Evolutionary conservation across 441 rosid genomes (phyloP).

Genomic region (Gossypium schwendimanii): DNA sequence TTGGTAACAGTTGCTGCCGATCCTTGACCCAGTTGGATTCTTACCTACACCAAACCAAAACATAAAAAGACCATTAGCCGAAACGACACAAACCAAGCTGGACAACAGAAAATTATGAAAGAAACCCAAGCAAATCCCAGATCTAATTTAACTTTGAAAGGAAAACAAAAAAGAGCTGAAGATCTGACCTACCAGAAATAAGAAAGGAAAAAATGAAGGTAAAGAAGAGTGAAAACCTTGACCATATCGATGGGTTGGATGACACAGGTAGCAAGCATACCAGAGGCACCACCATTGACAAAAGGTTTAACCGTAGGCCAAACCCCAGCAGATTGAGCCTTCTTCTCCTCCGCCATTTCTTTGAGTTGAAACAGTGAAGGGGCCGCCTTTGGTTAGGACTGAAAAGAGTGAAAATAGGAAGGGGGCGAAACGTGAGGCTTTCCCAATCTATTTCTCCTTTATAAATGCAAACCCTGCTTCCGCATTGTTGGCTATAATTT

Average conservation of each 20-base stretch:
- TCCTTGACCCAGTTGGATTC: slow-evolving; percentile 96
- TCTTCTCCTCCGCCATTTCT: slow-evolving; percentile 77
- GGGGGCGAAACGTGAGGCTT: not conserved
- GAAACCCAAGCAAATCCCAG: slow-evolving; percentile 20
- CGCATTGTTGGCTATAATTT: too few relatives aligned
- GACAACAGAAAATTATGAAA: not conserved
- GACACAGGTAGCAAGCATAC: slow-evolving; percentile 98
- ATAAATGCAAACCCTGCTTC: not conserved
- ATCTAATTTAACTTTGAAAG: slow-evolving; percentile 18
- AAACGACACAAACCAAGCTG: not conserved
- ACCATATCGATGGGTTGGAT: slow-evolving; percentile 95
- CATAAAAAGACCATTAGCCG: not conserved
- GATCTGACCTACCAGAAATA: slow-evolving; percentile 3
- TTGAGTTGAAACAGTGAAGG: slow-evolving; percentile 8
- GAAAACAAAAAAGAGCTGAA: not conserved
- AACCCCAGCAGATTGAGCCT: slow-evolving; percentile 42
- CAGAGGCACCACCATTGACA: slow-evolving; percentile 92
- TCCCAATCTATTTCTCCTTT: not conserved
- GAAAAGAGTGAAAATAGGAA: not conserved
- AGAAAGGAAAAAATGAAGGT: not conserved
- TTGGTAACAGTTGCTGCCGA: slow-evolving; percentile 70
- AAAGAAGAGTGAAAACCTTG: slow-evolving; percentile 42
- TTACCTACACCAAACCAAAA: slow-evolving; percentile 54
- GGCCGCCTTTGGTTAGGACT: not conserved
- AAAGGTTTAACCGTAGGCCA: slow-evolving; percentile 88